Conservation (phyloP, 208 protist species). For the Endotrypanum monterogeii region DNA sequence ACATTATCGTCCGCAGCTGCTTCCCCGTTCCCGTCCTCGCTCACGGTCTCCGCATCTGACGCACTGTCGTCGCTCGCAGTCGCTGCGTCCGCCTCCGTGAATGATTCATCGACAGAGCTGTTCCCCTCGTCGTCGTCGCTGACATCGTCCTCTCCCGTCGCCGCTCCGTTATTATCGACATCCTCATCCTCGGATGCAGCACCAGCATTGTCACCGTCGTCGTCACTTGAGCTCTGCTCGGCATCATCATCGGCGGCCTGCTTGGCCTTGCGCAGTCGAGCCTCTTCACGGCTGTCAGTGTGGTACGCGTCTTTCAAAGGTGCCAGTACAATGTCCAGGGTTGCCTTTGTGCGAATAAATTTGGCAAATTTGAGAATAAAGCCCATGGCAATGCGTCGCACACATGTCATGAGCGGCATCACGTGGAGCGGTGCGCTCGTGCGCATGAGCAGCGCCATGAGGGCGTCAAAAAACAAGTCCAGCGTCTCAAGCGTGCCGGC, state of each 20-base stretch:
- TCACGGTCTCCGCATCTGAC: conserved; percentile 23
- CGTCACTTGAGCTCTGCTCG: conserved; percentile 34
- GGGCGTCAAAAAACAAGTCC: conserved; percentile 80
- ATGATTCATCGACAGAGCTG: conserved; percentile 8
- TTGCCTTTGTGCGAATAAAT: conserved; percentile 55
- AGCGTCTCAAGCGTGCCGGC: conserved; percentile 78
- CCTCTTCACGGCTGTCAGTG: conserved; percentile 80
- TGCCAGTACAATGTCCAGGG: conserved; percentile 70
- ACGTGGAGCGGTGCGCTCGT: conserved; percentile 75
- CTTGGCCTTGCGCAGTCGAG: conserved; percentile 60
- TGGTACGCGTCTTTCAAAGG: conserved; percentile 84
- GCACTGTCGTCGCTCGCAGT: conserved; percentile 27
- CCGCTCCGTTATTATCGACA: conserved; percentile 13
- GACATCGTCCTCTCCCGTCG: conserved; percentile 11
- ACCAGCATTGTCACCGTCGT: conserved; percentile 6
- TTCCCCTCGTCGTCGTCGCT: conserved; percentile 25
- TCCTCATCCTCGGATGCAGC: conserved; percentile 13
- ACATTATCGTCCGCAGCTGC: conserved; percentile 18
- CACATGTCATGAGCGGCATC: conserved; percentile 80
- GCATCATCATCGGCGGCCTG: conserved; percentile 38
- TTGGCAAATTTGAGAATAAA: conserved; percentile 76
- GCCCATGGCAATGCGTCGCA: conserved; percentile 75
- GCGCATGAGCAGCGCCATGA: conserved; percentile 87
- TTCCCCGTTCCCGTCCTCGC: conserved; percentile 28
- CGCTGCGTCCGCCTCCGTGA: conserved; percentile 20